Conservation (phyloP, 164 flowering plant genomes). For the Buxus sempervirens region DNA sequence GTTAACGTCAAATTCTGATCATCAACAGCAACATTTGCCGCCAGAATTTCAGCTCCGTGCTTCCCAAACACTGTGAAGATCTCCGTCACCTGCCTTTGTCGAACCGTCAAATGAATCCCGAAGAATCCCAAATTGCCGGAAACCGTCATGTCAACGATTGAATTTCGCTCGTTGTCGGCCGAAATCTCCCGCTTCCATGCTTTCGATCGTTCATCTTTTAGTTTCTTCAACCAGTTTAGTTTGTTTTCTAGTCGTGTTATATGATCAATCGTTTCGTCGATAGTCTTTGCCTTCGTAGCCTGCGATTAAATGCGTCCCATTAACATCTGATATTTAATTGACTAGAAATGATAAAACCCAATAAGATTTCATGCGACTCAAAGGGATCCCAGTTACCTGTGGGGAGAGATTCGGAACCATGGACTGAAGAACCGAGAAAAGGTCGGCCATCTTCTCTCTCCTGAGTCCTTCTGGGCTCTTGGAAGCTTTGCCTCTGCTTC, state of each 20-base stretch:
- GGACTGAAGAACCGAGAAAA: constrained; percentile 4
- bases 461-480: background rate
- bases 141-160: constrained; percentile 10
- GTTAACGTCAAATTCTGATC: constrained; percentile 14
- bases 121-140: constrained; percentile 15
- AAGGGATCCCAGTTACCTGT: background rate
- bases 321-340: no score
- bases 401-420: background rate
- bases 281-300: constrained; percentile 10
- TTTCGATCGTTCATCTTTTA: constrained; percentile 6
- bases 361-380: background rate
- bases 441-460: background rate
- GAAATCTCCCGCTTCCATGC: background rate
- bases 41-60: constrained; percentile 22
- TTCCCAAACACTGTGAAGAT: constrained; percentile 21
- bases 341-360: no score
- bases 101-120: constrained; percentile 9
- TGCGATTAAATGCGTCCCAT: no score
- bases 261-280: constrained; percentile 13
- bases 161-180: background rate
- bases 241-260: constrained; percentile 14
- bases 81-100: background rate
- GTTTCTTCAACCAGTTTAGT: constrained; percentile 10
- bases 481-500: background rate
- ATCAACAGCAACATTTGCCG: constrained; percentile 11